Conservation (phyloP, 805 yeast genomes). For the Phaffomyces opuntiae region DNA sequence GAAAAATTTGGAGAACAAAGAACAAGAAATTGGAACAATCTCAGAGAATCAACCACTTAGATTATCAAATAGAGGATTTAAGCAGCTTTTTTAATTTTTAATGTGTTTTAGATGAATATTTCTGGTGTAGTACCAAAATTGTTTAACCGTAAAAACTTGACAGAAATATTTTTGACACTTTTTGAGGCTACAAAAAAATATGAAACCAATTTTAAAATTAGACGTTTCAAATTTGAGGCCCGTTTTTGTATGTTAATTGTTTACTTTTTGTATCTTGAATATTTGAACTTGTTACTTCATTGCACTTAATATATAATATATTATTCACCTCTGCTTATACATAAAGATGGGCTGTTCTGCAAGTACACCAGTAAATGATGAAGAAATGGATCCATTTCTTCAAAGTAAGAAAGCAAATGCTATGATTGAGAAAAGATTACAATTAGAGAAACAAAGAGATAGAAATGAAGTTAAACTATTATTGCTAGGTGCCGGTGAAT, state of each 20-base stretch:
- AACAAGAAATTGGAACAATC: not conserved
- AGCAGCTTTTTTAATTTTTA: constrained; percentile 3
- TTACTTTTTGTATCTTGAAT: no score
- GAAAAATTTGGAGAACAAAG: not conserved
- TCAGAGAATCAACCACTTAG: constrained; percentile 3
- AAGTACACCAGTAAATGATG: constrained; percentile 41
- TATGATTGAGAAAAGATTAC: constrained; percentile 57
- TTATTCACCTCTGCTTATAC: not conserved
- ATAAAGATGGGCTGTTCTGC: constrained; percentile 61
- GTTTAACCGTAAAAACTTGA: not conserved
- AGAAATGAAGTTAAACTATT: constrained; percentile 62
- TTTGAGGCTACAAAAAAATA: constrained; percentile 8
- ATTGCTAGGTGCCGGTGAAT: constrained; percentile 90
- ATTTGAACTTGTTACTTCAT: not conserved
- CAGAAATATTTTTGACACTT: constrained; percentile 1
- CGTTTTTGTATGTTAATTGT: no score
- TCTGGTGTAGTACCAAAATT: not conserved
- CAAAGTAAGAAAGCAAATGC: constrained; percentile 50
- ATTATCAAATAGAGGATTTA: constrained; percentile 3
- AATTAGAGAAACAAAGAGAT: constrained; percentile 43
- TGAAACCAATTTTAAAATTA: constrained; percentile 1
- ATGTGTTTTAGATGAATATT: not conserved
- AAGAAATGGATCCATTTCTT: constrained; percentile 41
- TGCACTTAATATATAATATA: not conserved
- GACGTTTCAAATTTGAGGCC: not conserved